Evolutionary conservation across 148 eudicot species (phyloP), one percentile per base, ranked within the genome.

Genomic region (Rhododendron griersonianum): DNA sequence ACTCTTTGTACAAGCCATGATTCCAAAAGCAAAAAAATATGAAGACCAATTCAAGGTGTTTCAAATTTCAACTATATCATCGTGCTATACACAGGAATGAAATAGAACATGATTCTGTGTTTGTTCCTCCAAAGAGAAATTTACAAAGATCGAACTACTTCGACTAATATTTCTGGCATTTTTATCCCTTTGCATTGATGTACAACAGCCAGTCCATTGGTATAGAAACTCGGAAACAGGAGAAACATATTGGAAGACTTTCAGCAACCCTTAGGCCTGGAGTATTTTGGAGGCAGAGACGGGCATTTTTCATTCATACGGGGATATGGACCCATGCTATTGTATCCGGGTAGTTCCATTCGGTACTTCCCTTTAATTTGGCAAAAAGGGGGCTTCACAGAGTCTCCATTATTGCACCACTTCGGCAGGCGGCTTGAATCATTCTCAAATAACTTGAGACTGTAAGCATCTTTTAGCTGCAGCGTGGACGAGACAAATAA

Each of bases 401-500:
- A 87, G 84, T 95, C 99, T 47, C 83, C 93, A 47, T 93, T 94
- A 61, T 97, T 93, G 93, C 99, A 97, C 98, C 99, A 97, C 86
- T 91, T 92, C 5, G 98, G 98, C 86, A 95, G 91, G 44, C 96
- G 95, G 89, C 93, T 94, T 71, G 92, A 71, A 81, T 97, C 89
- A 85, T 86, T 90, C 80, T 97, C 98, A 4, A 94, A 95, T 81
- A 97, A 93, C 79, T 93, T 95, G 86, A 97, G 93, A 7, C 91
- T 84, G 87, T 98, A 98, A 21, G 98, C 98, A 88, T 95, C 98
- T 88, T 92, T 95, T 80, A 95, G 94, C 99, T 97, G 95, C 91
- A 95, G 65, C 50, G 28, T 74, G 79, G 45, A 81, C 23, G 28
- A 19, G 53, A 61, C 9, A 30, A 55, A 44, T 78, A 7, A 55